A percentile compares a stretch with the other conserved stretches of the same genome.
phyloP scores from a whole-genome alignment of 768 basidiomycete species.

The Mycena venus region DNA sequence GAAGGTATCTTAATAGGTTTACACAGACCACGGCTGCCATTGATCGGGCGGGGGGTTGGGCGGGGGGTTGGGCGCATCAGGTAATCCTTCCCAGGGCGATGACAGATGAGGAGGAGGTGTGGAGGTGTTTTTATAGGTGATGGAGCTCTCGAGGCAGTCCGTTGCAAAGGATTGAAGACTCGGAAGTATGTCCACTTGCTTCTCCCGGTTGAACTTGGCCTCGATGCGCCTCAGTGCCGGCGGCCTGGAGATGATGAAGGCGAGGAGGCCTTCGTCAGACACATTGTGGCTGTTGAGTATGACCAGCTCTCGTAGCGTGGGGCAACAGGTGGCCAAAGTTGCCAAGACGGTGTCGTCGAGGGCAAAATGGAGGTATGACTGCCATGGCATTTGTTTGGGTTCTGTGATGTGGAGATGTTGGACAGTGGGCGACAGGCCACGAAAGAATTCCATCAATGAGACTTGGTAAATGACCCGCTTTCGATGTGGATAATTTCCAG shows the following conservation, averaged over 20 bases:
- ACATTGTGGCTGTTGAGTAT: neutral
- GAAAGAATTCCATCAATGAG: neutral
- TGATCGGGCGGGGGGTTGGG: too few species aligned
- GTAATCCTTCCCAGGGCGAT: too few species aligned
- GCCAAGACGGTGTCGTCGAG: neutral
- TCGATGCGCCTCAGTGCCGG: neutral
- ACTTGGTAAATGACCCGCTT: neutral
- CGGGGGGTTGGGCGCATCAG: too few species aligned
- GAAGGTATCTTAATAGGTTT: too few species aligned
- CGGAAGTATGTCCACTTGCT: neutral
- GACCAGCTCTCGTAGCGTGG: neutral
- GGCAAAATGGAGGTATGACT: too few species aligned
- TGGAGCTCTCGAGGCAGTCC: neutral
- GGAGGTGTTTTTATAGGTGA: neutral
- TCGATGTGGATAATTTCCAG: conserved; percentile 15
- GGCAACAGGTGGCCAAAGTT: neutral
- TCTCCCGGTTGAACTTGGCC: neutral
- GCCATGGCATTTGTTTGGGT: too few species aligned
- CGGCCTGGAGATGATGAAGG: neutral
- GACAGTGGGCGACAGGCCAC: neutral
- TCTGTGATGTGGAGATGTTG: neutral
- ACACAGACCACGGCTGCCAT: too few species aligned
- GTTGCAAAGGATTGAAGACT: neutral
- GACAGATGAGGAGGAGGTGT: neutral
- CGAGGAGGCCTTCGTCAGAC: neutral